A percentile compares a stretch with the other conserved stretches of the same genome.
phyloP scores from a whole-genome alignment of 768 basidiomycete genomes.

The Neoboletus magnificus region DNA sequence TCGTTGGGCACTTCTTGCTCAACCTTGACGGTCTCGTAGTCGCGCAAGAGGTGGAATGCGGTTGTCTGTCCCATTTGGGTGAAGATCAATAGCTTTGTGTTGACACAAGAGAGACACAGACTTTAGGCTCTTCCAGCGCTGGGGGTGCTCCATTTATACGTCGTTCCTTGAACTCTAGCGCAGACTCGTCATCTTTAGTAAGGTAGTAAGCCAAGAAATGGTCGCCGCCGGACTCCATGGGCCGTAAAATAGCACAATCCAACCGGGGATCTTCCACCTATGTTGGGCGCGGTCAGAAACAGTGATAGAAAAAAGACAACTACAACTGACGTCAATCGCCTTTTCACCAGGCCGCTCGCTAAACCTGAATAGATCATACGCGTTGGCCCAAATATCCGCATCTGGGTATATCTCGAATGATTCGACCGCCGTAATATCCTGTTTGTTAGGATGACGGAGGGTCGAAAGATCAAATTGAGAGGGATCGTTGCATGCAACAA shows the following conservation, averaged over 20 bases:
- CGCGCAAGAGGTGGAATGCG: conserved; percentile 72
- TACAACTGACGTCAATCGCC: conserved; percentile 53
- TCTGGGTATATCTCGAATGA: conserved; percentile 84
- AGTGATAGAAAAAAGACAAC: background rate
- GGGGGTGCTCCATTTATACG: conserved; percentile 43
- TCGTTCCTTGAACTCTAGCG: conserved; percentile 59
- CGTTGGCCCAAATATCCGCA: conserved; percentile 83
- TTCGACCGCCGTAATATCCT: conserved; percentile 69
- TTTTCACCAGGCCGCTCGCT: conserved; percentile 84
- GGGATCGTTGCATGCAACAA: conserved; percentile 50
- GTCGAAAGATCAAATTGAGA: conserved; percentile 55
- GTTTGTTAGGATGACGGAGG: conserved; percentile 78
- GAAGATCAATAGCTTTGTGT: background rate
- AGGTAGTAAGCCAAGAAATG: conserved; percentile 86
- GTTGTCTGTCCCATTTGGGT: conserved; percentile 46
- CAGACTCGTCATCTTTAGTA: conserved; percentile 70
- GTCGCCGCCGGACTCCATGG: conserved; percentile 86
- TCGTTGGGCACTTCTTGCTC: conserved; percentile 86
- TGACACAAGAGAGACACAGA: conserved; percentile 22
- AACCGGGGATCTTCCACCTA: conserved; percentile 76
- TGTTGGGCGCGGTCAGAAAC: background rate
- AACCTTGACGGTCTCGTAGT: conserved; percentile 84
- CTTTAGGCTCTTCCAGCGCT: conserved; percentile 54
- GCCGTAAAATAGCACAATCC: conserved; percentile 82
- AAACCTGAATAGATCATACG: conserved; percentile 84